These are phyloP conservation scores for Colletotrichum shisoi DNA, from an alignment of 2,329 filamentous ascomycete genomes.

Conservation along the genomic window DNA sequence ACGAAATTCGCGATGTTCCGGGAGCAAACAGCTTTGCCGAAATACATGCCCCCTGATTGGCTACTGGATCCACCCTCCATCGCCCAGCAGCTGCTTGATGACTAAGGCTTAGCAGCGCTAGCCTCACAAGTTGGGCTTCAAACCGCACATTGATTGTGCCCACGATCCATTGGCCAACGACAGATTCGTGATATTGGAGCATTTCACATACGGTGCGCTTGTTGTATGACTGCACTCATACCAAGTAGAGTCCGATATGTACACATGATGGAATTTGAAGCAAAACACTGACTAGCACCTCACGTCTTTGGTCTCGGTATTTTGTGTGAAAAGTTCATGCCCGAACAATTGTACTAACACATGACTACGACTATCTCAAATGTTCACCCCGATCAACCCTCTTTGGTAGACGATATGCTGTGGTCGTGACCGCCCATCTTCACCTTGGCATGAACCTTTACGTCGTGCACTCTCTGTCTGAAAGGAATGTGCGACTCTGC, in stretches of 20 bases:
- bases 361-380: neutral
- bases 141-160: conserved; percentile 1
- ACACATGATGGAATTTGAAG: no score
- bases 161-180: neutral
- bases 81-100: neutral
- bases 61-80: neutral
- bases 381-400: conserved; percentile 27
- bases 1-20: conserved; percentile 42
- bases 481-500: conserved; percentile 47
- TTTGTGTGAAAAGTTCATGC: no score
- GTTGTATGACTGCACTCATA: neutral
- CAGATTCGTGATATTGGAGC: neutral
- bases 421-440: conserved; percentile 17
- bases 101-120: conserved; percentile 18
- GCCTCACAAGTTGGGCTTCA: neutral
- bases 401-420: conserved; percentile 44
- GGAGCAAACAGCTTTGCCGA: conserved; percentile 39
- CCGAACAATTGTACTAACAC: neutral
- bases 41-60: conserved; percentile 37
- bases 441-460: conserved; percentile 44
- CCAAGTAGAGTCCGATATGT: no score
- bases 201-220: neutral
- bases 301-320: no score
- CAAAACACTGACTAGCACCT: no score
- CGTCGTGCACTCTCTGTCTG: conserved; percentile 43